Evolutionary conservation across 2,329 filamentous ascomycete genomes (phyloP).

Genomic region (Paraconiothyrium brasiliense): DNA sequence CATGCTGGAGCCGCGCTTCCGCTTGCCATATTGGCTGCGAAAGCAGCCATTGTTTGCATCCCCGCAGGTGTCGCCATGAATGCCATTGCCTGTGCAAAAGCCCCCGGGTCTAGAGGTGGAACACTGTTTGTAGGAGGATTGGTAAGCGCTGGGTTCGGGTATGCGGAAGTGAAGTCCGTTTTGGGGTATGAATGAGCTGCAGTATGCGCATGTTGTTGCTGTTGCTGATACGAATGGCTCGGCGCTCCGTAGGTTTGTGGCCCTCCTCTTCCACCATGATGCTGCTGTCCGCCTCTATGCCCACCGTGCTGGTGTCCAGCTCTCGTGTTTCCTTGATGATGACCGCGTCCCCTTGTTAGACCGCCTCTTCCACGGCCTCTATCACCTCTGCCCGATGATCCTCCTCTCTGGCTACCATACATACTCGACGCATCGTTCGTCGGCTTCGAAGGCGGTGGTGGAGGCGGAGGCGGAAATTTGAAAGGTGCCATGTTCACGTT

Average conservation of each 20-base stretch:
- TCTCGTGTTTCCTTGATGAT: constrained; percentile 25
- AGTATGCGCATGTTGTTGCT: constrained; percentile 16
- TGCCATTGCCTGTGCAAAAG: constrained; percentile 40
- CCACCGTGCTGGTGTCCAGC: constrained; percentile 26
- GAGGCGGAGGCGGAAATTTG: constrained; percentile 60
- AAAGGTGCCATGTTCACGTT: constrained; percentile 45
- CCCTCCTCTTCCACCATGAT: constrained; percentile 31
- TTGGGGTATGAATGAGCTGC: constrained; percentile 1
- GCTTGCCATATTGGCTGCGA: constrained; percentile 34
- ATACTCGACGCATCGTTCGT: constrained; percentile 36
- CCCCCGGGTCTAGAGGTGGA: constrained; percentile 32
- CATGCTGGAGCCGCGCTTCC: neutral
- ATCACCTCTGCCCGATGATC: constrained; percentile 31
- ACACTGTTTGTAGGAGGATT: constrained; percentile 20
- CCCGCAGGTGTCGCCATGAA: constrained; percentile 42
- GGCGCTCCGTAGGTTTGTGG: constrained; percentile 6
- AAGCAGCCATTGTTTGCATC: constrained; percentile 39
- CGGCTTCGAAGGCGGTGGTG: constrained; percentile 51
- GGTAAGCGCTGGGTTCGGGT: constrained; percentile 29
- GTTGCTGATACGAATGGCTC: constrained; percentile 17
- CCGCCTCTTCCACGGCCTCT: constrained; percentile 43
- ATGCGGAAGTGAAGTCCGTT: constrained; percentile 17
- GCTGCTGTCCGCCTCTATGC: constrained; percentile 1
- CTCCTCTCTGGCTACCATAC: constrained; percentile 43
- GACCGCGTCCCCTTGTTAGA: constrained; percentile 33